These are phyloP conservation scores for Phytophthora sp. DNA, from an alignment of 352 stramenopile species.

Conservation along the genomic window DNA sequence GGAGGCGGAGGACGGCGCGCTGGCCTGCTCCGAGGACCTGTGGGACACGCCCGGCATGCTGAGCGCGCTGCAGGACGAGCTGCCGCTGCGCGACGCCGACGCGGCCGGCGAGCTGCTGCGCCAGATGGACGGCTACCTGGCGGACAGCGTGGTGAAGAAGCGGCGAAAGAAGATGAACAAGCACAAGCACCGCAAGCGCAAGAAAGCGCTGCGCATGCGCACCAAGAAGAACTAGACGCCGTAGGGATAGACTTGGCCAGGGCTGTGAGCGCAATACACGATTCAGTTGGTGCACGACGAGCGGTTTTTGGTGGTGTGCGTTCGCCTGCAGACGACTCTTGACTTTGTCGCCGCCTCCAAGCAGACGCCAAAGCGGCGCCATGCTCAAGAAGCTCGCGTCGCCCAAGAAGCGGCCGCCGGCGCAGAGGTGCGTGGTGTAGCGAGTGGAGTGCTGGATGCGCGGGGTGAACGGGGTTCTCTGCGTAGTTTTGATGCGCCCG, in stretches of 20 bases:
- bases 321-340: constrained; percentile 2
- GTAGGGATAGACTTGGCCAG: neutral
- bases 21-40: constrained; percentile 59
- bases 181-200: constrained; percentile 92
- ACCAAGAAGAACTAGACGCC: constrained; percentile 88
- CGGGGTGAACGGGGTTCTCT: too few relatives aligned
- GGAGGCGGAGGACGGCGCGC: constrained; percentile 29
- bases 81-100: constrained; percentile 60
- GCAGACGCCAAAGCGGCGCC: neutral
- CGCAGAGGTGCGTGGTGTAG: too few relatives aligned
- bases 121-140: constrained; percentile 79
- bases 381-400: constrained; percentile 64
- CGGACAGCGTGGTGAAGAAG: constrained; percentile 90
- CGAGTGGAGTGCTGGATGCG: too few relatives aligned
- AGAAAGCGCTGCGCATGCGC: constrained; percentile 88
- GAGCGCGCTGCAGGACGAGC: constrained; percentile 61
- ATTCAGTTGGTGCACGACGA: constrained; percentile 23
- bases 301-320: neutral
- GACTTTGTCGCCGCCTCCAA: neutral
- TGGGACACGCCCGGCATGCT: constrained; percentile 88
- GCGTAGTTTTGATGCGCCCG: constrained; percentile 4
- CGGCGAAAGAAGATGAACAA: constrained; percentile 94
- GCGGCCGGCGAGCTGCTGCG: constrained; percentile 54
- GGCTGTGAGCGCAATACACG: constrained; percentile 8
- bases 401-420: constrained; percentile 27